Evolutionary conservation across 441 rosid species (phyloP).

Genomic region (Populus hybrid): DNA sequence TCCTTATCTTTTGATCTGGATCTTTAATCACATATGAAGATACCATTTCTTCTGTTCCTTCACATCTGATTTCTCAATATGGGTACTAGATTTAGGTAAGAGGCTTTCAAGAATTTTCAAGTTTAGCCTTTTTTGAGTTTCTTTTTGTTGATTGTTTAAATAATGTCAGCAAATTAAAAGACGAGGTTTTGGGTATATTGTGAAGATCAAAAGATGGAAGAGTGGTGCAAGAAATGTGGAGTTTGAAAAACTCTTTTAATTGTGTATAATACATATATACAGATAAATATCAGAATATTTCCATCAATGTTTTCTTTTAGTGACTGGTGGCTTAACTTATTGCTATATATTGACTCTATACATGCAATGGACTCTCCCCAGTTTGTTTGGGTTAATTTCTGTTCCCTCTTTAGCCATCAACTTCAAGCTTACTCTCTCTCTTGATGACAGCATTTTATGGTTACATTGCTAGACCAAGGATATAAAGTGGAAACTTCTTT

Average conservation of each 20-base stretch:
- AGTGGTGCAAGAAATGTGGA: conserved; percentile 15
- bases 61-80: conserved; percentile 24
- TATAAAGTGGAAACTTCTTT: conserved; percentile 28
- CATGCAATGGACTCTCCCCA: conserved; percentile 23
- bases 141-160: conserved; percentile 1
- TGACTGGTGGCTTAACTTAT: conserved; percentile 20
- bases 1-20: conserved; percentile 63
- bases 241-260: conserved; percentile 13
- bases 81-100: conserved; percentile 9
- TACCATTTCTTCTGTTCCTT: conserved; percentile 15
- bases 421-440: conserved; percentile 34
- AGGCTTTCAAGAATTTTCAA: not conserved
- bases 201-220: conserved; percentile 16
- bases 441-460: conserved; percentile 46
- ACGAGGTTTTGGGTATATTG: conserved; percentile 30
- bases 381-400: conserved; percentile 30
- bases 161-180: conserved; percentile 16
- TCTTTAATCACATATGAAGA: conserved; percentile 34
- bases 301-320: conserved; percentile 8
- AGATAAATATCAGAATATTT: conserved; percentile 4
- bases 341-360: conserved; percentile 19
- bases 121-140: conserved; percentile 1
- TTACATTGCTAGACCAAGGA: conserved; percentile 35
- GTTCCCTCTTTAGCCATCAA: conserved; percentile 21
- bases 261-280: conserved; percentile 33